Percentiles rank a stretch among this genome's conserved stretches.
phyloP scores from a whole-genome alignment of 805 yeast genomes.

The Ogataea philodendri region DNA sequence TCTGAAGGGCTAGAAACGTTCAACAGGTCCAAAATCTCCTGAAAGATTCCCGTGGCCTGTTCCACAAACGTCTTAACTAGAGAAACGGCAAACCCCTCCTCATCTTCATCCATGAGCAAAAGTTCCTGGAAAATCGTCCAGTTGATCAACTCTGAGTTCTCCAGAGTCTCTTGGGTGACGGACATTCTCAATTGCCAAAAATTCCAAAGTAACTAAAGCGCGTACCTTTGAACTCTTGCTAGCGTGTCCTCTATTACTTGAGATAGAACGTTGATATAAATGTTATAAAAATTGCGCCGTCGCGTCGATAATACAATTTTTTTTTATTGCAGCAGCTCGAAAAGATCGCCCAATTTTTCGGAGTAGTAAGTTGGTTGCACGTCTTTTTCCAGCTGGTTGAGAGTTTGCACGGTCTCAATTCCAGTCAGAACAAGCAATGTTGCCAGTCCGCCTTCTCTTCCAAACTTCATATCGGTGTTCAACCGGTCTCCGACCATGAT shows the following conservation, averaged over 20 bases:
- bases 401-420: slow-evolving; percentile 72
- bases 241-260: too few relatives aligned
- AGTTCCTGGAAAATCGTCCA: slow-evolving; percentile 88
- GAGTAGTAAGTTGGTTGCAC: slow-evolving; percentile 68
- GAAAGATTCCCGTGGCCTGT: slow-evolving; percentile 81
- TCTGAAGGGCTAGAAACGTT: slow-evolving; percentile 26
- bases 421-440: slow-evolving; percentile 90
- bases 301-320: slow-evolving; percentile 3
- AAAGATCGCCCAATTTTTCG: slow-evolving; percentile 72
- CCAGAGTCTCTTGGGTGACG: slow-evolving; percentile 31
- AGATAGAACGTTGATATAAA: too few relatives aligned
- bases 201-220: too few relatives aligned
- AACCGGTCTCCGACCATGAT: slow-evolving; percentile 95
- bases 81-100: slow-evolving; percentile 80
- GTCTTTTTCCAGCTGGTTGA: slow-evolving; percentile 39
- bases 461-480: slow-evolving; percentile 93
- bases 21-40: slow-evolving; percentile 62
- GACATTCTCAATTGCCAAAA: slow-evolving; percentile 11
- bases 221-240: too few relatives aligned
- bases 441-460: slow-evolving; percentile 80
- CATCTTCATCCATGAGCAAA: slow-evolving; percentile 94
- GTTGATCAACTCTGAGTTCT: slow-evolving; percentile 68
- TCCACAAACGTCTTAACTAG: slow-evolving; percentile 82
- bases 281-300: neutral
- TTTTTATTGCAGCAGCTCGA: slow-evolving; percentile 39